Evolutionary conservation across 2,329 filamentous ascomycete genomes (phyloP), one percentile per base, ranked within the genome.

Genomic region (Fusarium nisikadoi): DNA sequence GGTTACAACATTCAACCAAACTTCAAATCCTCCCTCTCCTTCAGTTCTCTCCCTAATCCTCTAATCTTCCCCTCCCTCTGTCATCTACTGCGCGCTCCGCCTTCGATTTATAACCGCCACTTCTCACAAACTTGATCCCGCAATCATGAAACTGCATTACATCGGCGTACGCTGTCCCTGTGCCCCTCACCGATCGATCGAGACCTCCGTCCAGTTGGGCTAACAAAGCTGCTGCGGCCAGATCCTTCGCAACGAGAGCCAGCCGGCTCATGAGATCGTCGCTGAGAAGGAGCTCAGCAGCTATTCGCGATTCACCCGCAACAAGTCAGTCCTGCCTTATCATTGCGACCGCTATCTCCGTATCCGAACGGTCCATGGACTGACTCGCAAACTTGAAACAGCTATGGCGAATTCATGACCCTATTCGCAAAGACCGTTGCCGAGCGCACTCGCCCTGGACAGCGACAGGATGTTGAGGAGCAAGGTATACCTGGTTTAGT

Each of bases 381-480:
- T 64, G 42, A 73, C 62, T 66, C 54, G 54, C 59, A 72, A 75
- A 62, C 42, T 35, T 53, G 16, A 54, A 35, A 35, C 57, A 83
- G 81, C 74, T 83, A 87, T 86, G 85, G 83, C 79, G 85, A 88
- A 75, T 90, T 97, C 86, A 93, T 97, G 91, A 92, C 90, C 62
- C 86, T 97, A 78, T 95, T 97, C 85, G 89, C 90, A 82, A 94
- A 94, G 83, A 95, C 93, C 23, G 92, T 98, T 53, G 95, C 95
- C 69, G 93, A 97, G 83, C 89, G 93, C 76, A 97, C 94, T 68
- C 86, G 87, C 67, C 89, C 92, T n/a, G 94, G 93, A 61, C 91
- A 94, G 82, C 88, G 94, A 80, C 93, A 97, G 82, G 93, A 94
- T 80, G 91, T 97, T 62, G 92, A 97, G 83, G 91, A 96, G 82